Evolutionary conservation across 345 rosid species (phyloP).

Genomic region (Garcia nutans): DNA sequence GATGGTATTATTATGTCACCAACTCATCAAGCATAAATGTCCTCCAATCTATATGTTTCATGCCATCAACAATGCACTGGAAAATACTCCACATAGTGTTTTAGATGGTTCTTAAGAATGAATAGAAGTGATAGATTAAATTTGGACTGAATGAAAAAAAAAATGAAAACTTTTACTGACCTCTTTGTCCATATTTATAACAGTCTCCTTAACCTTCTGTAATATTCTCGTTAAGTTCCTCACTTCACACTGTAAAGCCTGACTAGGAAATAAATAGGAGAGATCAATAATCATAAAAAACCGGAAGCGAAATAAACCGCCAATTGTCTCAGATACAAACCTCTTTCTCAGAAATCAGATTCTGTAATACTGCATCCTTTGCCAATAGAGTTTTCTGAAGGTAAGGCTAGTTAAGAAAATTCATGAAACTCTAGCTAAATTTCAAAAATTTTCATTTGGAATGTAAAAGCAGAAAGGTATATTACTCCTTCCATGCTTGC

Average conservation of each 20-base stretch:
- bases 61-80: not conserved
- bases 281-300: slow-evolving; percentile 16
- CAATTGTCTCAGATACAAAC: slow-evolving; percentile 34
- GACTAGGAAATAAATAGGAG: slow-evolving; percentile 12
- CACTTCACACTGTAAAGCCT: slow-evolving; percentile 66
- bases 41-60: not conserved
- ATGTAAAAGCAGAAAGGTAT: slow-evolving; percentile 1
- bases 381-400: slow-evolving; percentile 60
- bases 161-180: slow-evolving; percentile 37
- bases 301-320: slow-evolving; percentile 12
- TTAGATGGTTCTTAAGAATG: not conserved
- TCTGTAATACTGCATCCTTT: slow-evolving; percentile 60
- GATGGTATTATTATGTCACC: not conserved
- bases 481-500: not conserved
- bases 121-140: not conserved
- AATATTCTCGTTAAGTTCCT: slow-evolving; percentile 48
- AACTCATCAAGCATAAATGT: not conserved
- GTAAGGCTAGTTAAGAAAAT: slow-evolving; percentile 61
- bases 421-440: slow-evolving; percentile 19
- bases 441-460: slow-evolving; percentile 5
- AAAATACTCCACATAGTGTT: not conserved
- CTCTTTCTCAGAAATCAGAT: slow-evolving; percentile 66
- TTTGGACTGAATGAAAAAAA: slow-evolving; percentile 9
- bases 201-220: slow-evolving; percentile 58
- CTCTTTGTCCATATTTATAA: slow-evolving; percentile 60